Evolutionary conservation across 805 yeast species (phyloP), one percentile per base, ranked within the genome.

Genomic region (Nakazawaea molendinolei): DNA sequence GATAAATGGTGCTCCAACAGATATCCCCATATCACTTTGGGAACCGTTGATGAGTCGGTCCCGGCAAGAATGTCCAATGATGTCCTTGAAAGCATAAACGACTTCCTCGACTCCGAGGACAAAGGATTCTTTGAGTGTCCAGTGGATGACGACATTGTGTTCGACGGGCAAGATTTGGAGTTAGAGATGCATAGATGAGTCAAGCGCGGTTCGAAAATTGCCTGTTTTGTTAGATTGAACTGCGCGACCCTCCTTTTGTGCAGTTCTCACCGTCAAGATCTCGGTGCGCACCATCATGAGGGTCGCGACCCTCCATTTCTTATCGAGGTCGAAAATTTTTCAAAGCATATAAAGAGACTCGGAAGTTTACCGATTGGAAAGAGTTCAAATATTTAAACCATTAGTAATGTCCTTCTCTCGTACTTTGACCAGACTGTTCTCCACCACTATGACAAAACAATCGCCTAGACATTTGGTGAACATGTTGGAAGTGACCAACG

Each of bases 11-110:
- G 67, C 7, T 63, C 65, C 0, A 73, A 76, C 39, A 52, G 58
- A 35, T 53, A 55, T 41, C 65, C 81, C 0, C 97, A 89, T 52
- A 71, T 87, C 28, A 89, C 97, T 0, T 50, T 86, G 10, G 95
- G 89, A 0, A 72, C 85, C 0, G 49, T 60, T 2, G 47, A 61
- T 1, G 60, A 61, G 0, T 56, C 56, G 0, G 61, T 70, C 3
- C 61, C 55, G 34, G 77, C 92, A 0, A 52, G 61, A 17, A 71
- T 74, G 44, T 71, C 89, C 1, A 77, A 79, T 42, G 44, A 28
- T 3, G 46, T 66, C 45, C 40, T 67, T 25, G 33, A 43, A 7
- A 29, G 44, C 2, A 21, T 52, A 3, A 44, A 51, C 29, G 50
- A 45, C 10, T 49, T 49, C 31, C 34, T 36, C 6, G 47, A 41